Base-by-base conservation (phyloP, 371 early-diverging fungal species). In the Smittium culicis region DNA sequence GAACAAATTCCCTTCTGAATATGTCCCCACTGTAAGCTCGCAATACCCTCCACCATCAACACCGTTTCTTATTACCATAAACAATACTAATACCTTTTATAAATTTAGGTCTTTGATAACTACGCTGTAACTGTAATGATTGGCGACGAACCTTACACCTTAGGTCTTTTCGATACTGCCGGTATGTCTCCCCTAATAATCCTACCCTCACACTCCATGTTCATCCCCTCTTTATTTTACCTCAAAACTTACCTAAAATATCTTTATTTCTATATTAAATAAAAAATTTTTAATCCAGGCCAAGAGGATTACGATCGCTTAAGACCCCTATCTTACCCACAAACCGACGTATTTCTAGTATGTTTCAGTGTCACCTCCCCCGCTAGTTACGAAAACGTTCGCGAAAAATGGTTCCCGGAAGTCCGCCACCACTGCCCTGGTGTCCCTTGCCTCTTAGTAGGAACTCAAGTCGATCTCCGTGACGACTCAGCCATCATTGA, bases 61-160 rank as follows among this genome's bases (percentile, higher is more conserved):
- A 29, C 32, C 25, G 32, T 66, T 66, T 30, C 27, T 61, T 61
- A 17, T 28, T 69, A 25, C 57, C 54, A 17, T 54, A n/a, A 54
- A 54, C 17, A 54, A 54, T 54, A 17, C 17, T n/a, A 17, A 54
- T 17, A 54, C 54, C n/a, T 54, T 54, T 54, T n/a, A 54, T 54
- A 54, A 14, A 60, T 29, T 3, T 72, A 89, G 89, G 92, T 97
- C 34, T 97, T 97, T 83, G 98, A 97, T 80, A 97, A 97, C 79
- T 97, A 97, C 80, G 96, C 98, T 68, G 98, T 95, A 57, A 96
- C 95, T 35, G 96, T 97, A 58, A 95, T 95, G 94, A 94, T 97
- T 80, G 96, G 93, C 61, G 88, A 88, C 66, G 91, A 92, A 71
- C 90, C 91, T 27, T 90, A 88, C 71, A 92, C 91, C 5, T 79